Conservation (phyloP, 257 asterid genomes). For the Schizonepeta tenuifolia region DNA sequence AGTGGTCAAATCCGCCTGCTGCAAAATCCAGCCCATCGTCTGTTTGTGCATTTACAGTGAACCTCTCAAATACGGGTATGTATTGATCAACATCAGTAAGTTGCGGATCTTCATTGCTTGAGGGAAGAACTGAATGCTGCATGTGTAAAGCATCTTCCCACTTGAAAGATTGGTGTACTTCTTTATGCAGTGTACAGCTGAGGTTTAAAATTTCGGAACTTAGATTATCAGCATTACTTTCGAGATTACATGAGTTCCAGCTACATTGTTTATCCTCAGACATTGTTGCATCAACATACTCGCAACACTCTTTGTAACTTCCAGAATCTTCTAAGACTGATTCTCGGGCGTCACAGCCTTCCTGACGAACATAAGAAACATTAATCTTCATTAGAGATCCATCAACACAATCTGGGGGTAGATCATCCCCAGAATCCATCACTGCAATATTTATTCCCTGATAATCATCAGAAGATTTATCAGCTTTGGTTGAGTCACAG, state of each 20-base stretch:
- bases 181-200: slow-evolving; percentile 37
- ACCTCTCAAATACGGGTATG: slow-evolving; percentile 54
- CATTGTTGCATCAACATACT: slow-evolving; percentile 35
- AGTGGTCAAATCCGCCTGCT: slow-evolving; percentile 51
- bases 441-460: slow-evolving; percentile 31
- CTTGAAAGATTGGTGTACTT: slow-evolving; percentile 36
- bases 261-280: slow-evolving; percentile 40
- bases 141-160: slow-evolving; percentile 35
- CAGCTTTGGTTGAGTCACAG: slow-evolving; percentile 41
- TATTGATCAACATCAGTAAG: slow-evolving; percentile 49
- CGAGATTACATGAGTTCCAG: slow-evolving; percentile 34
- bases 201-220: slow-evolving; percentile 36
- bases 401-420: slow-evolving; percentile 35
- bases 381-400: slow-evolving; percentile 37
- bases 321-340: slow-evolving; percentile 42
- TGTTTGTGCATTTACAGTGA: slow-evolving; percentile 51
- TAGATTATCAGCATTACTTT: slow-evolving; percentile 34
- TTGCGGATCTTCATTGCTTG: slow-evolving; percentile 44
- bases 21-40: slow-evolving; percentile 50
- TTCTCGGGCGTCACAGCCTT: slow-evolving; percentile 37
- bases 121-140: slow-evolving; percentile 42
- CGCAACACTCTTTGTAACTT: slow-evolving; percentile 29
- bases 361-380: slow-evolving; percentile 35
- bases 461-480: slow-evolving; percentile 35
- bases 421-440: slow-evolving; percentile 21